Evolutionary conservation across 352 stramenopile species (phyloP).

Genomic region (Phytophthora nicotianae): DNA sequence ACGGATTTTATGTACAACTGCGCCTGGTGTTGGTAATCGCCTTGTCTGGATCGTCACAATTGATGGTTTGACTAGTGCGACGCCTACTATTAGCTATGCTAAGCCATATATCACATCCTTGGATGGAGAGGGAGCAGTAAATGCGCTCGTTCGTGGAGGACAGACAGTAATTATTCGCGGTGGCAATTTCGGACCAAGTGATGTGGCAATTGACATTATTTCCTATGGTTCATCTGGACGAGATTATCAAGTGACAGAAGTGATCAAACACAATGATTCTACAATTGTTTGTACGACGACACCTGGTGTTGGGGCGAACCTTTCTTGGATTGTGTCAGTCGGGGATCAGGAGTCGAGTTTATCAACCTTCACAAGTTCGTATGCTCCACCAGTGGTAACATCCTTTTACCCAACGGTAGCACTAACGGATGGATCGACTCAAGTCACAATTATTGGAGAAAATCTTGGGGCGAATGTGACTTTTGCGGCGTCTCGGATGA

Average conservation of each 20-base stretch:
- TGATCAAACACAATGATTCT: constrained; percentile 62
- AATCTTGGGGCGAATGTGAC: constrained; percentile 55
- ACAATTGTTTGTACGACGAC: constrained; percentile 55
- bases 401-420: constrained; percentile 28
- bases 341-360: constrained; percentile 55
- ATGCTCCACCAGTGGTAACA: constrained; percentile 46
- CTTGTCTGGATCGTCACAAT: constrained; percentile 66
- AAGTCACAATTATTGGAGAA: constrained; percentile 50
- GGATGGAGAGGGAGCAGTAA: constrained; percentile 34
- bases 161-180: constrained; percentile 50
- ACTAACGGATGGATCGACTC: constrained; percentile 52
- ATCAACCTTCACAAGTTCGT: constrained; percentile 48
- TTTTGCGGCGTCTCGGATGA: constrained; percentile 45
- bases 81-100: constrained; percentile 65
- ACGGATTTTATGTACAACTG: constrained; percentile 52
- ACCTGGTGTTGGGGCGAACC: constrained; percentile 51
- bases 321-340: constrained; percentile 63
- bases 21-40: constrained; percentile 51
- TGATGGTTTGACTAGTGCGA: constrained; percentile 51
- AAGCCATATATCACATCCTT: constrained; percentile 52
- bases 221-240: constrained; percentile 62
- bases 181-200: constrained; percentile 63
- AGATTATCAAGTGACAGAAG: constrained; percentile 49
- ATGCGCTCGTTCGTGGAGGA: constrained; percentile 42
- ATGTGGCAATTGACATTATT: constrained; percentile 49